phyloP scores from a whole-genome alignment of 768 basidiomycete genomes.

The Tylopilus felleus region DNA sequence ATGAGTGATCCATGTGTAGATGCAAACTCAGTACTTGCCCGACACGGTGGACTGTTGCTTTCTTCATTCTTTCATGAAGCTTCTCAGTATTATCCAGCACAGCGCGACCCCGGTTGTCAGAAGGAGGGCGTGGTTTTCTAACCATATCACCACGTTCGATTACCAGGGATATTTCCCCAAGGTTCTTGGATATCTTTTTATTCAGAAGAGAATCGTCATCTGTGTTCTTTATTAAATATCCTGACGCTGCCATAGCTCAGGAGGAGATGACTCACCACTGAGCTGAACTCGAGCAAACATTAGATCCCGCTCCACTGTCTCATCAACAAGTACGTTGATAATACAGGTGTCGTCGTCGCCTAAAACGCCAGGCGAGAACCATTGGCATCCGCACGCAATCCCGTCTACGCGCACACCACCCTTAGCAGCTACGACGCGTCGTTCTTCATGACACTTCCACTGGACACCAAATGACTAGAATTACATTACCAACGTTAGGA shows the following conservation, averaged over 20 bases:
- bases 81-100: neutral
- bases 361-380: neutral
- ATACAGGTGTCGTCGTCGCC: neutral
- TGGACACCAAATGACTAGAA: slow-evolving; percentile 12
- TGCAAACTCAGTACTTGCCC: slow-evolving; percentile 5
- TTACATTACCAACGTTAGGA: neutral
- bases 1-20: neutral
- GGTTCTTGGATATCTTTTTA: neutral
- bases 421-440: neutral
- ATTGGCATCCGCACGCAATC: fast-evolving
- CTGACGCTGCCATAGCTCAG: neutral
- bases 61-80: slow-evolving; percentile 23
- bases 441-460: slow-evolving; percentile 9
- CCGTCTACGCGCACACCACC: slow-evolving; percentile 12
- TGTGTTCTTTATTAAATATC: neutral
- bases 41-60: slow-evolving; percentile 18
- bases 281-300: slow-evolving; percentile 18
- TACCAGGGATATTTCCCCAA: slow-evolving; percentile 17
- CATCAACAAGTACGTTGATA: neutral
- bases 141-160: neutral
- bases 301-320: neutral
- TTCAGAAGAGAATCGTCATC: slow-evolving; percentile 21
- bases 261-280: slow-evolving; percentile 8
- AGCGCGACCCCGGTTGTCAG: fast-evolving
- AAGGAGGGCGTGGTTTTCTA: fast-evolving